These are phyloP conservation scores for Hirsutella rhossiliensis DNA, from an alignment of 2,329 filamentous ascomycete genomes.

Conservation along the genomic window DNA sequence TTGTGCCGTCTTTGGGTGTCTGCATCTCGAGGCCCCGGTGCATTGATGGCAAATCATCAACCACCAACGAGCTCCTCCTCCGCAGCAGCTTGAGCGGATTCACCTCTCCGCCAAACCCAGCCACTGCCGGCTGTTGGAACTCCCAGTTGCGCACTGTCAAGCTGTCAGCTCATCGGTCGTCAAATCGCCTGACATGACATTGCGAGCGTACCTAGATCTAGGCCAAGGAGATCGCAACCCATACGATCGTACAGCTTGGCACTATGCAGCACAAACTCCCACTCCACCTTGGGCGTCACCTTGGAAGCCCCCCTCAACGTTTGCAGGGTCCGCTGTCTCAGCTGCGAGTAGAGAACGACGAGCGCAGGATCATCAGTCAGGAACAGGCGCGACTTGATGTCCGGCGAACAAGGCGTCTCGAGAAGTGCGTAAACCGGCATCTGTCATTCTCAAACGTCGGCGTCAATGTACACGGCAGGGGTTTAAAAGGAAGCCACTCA, in stretches of 20 bases:
- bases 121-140: conserved; percentile 45
- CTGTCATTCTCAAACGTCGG: conserved; percentile 25
- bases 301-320: conserved; percentile 78
- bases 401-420: conserved; percentile 54
- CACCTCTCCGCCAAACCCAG: conserved; percentile 31
- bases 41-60: conserved; percentile 55
- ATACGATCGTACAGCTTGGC: conserved; percentile 76
- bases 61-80: conserved; percentile 64
- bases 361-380: conserved; percentile 84
- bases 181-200: not conserved
- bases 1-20: conserved; percentile 7
- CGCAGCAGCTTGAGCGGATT: conserved; percentile 58
- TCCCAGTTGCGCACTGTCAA: conserved; percentile 63
- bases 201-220: conserved; percentile 57
- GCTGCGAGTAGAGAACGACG: conserved; percentile 74
- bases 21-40: conserved; percentile 28
- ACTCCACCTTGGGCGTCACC: conserved; percentile 67
- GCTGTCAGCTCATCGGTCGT: conserved; percentile 6
- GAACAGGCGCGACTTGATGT: conserved; percentile 65
- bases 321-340: conserved; percentile 70
- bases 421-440: conserved; percentile 68
- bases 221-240: conserved; percentile 83
- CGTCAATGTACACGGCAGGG: not conserved
- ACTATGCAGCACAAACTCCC: conserved; percentile 81
- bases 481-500: conserved; percentile 27